Evolutionary conservation across 768 basidiomycete genomes (phyloP).

Genomic region (Sistotremastrum niveocremeum): DNA sequence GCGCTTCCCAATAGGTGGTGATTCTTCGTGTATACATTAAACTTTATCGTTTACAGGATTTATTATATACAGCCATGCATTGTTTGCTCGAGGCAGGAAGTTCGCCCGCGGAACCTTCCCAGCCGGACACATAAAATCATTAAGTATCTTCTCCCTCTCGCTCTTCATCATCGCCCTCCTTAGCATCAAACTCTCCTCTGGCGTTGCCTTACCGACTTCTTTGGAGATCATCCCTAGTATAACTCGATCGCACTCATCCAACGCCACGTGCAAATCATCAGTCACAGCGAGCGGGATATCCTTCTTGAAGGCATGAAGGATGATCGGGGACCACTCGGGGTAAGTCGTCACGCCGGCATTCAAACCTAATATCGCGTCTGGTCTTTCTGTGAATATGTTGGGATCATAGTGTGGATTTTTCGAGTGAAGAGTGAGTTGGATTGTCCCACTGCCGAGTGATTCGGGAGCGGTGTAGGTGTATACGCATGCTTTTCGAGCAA

Average conservation of each 20-base stretch:
- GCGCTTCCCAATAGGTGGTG: too few species aligned
- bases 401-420: slow-evolving; percentile 16
- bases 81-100: too few species aligned
- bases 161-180: too few species aligned
- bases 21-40: too few species aligned
- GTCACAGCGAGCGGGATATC: slow-evolving; percentile 5
- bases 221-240: too few species aligned
- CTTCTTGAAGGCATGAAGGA: neutral
- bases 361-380: slow-evolving; percentile 30
- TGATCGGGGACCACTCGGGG: slow-evolving; percentile 17
- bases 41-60: too few species aligned
- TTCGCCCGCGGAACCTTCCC: too few species aligned
- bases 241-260: neutral
- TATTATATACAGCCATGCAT: too few species aligned
- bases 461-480: slow-evolving; percentile 24
- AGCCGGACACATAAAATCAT: too few species aligned
- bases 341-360: slow-evolving; percentile 28
- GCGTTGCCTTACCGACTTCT: too few species aligned
- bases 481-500: slow-evolving; percentile 15
- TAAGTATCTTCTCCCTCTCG: too few species aligned
- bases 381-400: slow-evolving; percentile 5
- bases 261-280: slow-evolving; percentile 2
- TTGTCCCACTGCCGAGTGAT: slow-evolving; percentile 23
- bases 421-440: slow-evolving; percentile 24
- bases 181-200: too few species aligned